Evolutionary conservation across 345 rosid genomes (phyloP).

Genomic region (Iberis pinnata): DNA sequence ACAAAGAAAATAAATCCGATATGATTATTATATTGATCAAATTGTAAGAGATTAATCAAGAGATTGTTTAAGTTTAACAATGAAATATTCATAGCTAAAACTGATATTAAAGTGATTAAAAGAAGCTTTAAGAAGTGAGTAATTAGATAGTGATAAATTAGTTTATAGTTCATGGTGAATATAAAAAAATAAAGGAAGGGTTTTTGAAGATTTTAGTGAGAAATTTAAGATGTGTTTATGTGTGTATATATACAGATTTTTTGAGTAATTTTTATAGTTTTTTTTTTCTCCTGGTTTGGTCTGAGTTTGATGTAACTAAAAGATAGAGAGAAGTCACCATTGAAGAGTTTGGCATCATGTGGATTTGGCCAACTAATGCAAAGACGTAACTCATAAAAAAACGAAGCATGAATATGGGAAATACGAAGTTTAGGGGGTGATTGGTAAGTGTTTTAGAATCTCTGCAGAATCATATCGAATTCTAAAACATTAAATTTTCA

Average conservation of each 20-base stretch:
- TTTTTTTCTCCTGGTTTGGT: slow-evolving; percentile 29
- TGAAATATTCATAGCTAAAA: slow-evolving; percentile 40
- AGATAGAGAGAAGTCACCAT: slow-evolving; percentile 28
- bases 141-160: no score
- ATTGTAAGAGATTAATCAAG: slow-evolving; percentile 51
- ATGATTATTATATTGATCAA: slow-evolving; percentile 46
- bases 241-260: neutral
- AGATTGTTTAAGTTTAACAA: slow-evolving; percentile 48
- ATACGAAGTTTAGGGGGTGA: neutral
- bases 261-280: no score
- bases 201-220: neutral
- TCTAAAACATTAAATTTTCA: no score
- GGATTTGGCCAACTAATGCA: slow-evolving; percentile 7
- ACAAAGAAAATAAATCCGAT: slow-evolving; percentile 45
- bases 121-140: no score
- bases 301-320: slow-evolving; percentile 27
- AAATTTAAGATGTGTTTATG: neutral
- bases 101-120: slow-evolving; percentile 44
- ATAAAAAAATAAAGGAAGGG: no score
- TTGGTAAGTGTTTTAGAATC: no score
- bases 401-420: neutral
- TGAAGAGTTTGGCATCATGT: slow-evolving; percentile 18
- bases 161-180: no score
- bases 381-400: neutral
- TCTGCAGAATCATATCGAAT: no score